A percentile compares a stretch with the other conserved stretches of the same genome.
phyloP scores from a whole-genome alignment of 495 filamentous ascomycete genomes.

The Melanomma pulvis-pyrius region DNA sequence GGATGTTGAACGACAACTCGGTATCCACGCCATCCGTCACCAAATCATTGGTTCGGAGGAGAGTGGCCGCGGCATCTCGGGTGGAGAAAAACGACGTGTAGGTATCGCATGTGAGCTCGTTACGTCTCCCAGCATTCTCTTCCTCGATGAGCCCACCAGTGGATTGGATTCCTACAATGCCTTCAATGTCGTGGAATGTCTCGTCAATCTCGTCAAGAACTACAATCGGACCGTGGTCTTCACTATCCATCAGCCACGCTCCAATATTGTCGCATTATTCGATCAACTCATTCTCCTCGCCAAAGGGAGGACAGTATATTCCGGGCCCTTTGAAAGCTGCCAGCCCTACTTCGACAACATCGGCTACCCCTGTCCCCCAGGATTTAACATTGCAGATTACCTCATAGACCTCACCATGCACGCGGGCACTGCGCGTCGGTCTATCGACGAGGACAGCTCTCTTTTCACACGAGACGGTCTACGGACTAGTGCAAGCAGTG shows the following conservation, averaged over 20 bases:
- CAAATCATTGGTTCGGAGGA: slow-evolving; percentile 98
- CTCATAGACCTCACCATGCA: slow-evolving; percentile 98
- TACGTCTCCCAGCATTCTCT: slow-evolving; percentile 95
- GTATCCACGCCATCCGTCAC: slow-evolving; percentile 88
- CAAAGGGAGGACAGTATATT: slow-evolving; percentile 87
- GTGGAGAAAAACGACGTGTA: slow-evolving; percentile 93
- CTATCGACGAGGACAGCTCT: slow-evolving; percentile 60
- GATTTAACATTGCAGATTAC: slow-evolving; percentile 98
- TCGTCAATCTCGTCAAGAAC: slow-evolving; percentile 91
- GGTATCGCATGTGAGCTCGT: slow-evolving; percentile 98
- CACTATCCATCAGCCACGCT: slow-evolving; percentile 98
- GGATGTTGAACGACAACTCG: slow-evolving; percentile 93
- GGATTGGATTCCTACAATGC: slow-evolving; percentile 95
- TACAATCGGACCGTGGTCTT: slow-evolving; percentile 97
- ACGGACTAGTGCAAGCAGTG: slow-evolving; percentile 82
- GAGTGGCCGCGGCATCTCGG: slow-evolving; percentile 91
- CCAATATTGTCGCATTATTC: slow-evolving; percentile 99
- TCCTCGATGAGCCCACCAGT: slow-evolving; percentile 95
- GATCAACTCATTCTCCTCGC: slow-evolving; percentile 90
- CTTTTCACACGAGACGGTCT: slow-evolving; percentile 50
- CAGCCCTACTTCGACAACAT: slow-evolving; percentile 90
- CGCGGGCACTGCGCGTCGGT: slow-evolving; percentile 61
- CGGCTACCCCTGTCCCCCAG: slow-evolving; percentile 89
- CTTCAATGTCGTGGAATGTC: slow-evolving; percentile 94
- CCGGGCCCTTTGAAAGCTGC: slow-evolving; percentile 84